Evolutionary conservation across 345 rosid genomes (phyloP).

Genomic region (Alliaria petiolata): DNA sequence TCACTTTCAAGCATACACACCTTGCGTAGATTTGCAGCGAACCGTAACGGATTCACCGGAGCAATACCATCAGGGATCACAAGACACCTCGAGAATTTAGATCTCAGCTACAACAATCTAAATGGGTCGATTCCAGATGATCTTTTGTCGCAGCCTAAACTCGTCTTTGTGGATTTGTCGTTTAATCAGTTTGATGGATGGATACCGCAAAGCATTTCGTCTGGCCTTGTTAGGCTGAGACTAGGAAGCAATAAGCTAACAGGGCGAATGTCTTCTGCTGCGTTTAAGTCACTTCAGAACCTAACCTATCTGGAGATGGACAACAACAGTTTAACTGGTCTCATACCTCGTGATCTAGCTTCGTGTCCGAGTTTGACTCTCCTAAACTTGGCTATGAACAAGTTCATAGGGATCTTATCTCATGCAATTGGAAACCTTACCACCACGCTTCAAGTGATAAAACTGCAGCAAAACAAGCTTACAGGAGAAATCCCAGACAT

Average conservation of each 20-base stretch:
- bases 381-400: constrained; percentile 57
- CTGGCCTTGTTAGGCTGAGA: constrained; percentile 57
- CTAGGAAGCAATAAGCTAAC: constrained; percentile 53
- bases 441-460: constrained; percentile 46
- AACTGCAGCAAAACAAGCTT: constrained; percentile 50
- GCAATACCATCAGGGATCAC: constrained; percentile 51
- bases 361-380: constrained; percentile 44
- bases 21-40: constrained; percentile 57
- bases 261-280: constrained; percentile 37
- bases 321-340: constrained; percentile 48
- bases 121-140: constrained; percentile 45
- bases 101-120: constrained; percentile 58
- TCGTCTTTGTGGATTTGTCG: constrained; percentile 55
- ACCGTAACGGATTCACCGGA: constrained; percentile 46
- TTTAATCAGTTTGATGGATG: constrained; percentile 41
- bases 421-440: constrained; percentile 37
- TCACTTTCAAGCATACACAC: constrained; percentile 39
- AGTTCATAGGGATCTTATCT: constrained; percentile 45
- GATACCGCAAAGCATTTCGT: constrained; percentile 44
- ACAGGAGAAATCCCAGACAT: constrained; percentile 52
- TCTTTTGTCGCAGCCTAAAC: constrained; percentile 34
- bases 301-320: constrained; percentile 72
- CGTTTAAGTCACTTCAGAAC: constrained; percentile 17
- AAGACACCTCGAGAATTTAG: constrained; percentile 39
- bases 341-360: constrained; percentile 34